A percentile compares a stretch with the other conserved stretches of the same genome.
Evolutionary conservation across 371 early-diverging fungal genomes (phyloP).

Genomic region (Caulochytrium protostelioides): DNA sequence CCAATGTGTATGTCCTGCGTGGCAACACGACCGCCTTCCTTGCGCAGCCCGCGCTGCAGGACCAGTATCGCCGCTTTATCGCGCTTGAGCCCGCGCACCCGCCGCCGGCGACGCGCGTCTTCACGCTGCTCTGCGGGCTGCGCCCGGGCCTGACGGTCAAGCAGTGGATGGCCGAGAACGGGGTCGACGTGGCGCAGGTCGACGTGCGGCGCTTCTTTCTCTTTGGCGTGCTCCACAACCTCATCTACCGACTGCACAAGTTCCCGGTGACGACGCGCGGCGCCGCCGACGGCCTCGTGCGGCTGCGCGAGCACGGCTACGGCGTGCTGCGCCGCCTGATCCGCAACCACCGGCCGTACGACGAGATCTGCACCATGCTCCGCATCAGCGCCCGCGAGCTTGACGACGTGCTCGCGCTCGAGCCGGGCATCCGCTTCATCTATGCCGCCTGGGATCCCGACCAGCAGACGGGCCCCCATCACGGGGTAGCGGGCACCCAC

Average conservation of each 20-base stretch:
- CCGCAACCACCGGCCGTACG: too few species aligned
- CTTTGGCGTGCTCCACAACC: constrained; percentile 56
- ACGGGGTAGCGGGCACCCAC: too few species aligned
- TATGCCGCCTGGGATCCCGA: too few species aligned
- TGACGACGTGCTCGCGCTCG: too few species aligned
- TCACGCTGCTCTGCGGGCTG: constrained; percentile 46
- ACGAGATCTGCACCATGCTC: too few species aligned
- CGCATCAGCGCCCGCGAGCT: too few species aligned
- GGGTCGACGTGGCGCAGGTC: constrained; percentile 31
- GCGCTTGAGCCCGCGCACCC: constrained; percentile 15
- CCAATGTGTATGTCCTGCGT: constrained; percentile 52
- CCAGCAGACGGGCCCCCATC: too few species aligned
- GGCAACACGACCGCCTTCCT: constrained; percentile 33
- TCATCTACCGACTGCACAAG: constrained; percentile 56
- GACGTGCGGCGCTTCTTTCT: constrained; percentile 61
- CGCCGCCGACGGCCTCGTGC: too few species aligned
- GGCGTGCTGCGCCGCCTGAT: too few species aligned
- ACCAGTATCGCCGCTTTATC: constrained; percentile 44
- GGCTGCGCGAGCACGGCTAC: too few species aligned
- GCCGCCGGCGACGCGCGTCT: constrained; percentile 36
- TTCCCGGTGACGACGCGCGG: constrained; percentile 52
- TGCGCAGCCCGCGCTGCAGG: constrained; percentile 33
- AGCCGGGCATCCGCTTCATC: too few species aligned
- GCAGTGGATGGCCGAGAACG: constrained; percentile 53
- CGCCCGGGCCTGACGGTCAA: constrained; percentile 46